Base-by-base conservation (phyloP, 2,329 filamentous ascomycete species). In the Cladosporium sp. region DNA sequence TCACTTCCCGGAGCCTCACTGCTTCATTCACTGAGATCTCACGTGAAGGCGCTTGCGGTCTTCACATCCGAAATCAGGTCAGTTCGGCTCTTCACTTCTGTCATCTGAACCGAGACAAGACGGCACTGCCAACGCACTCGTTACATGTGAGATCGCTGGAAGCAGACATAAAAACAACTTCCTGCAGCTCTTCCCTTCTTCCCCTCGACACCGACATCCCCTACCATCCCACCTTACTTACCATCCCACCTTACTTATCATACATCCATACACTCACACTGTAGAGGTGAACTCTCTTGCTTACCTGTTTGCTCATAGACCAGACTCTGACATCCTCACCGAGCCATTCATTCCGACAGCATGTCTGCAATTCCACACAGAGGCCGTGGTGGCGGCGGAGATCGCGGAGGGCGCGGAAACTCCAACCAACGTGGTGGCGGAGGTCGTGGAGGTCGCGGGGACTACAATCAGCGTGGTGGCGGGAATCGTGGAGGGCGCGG, bases 401-500 rank as follows among this genome's bases (percentile, higher is more conserved):
- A 56, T 52, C 54, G 53, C 38, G 59, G 58, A 20, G 48, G 58
- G 36, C 57, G 62, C 4, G 54, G 61, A 19, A 58, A 57, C 15
- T 51, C 56, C 24, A 54, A 55, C 11, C 58, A 64, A 34, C 61
- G 65, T 32, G 60, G 61, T 13, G 52, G 55, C 20, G 56, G 64
- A 39, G 58, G 62, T 27, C 50, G 63, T 43, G 58, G 62, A 11
- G 60, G 44, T 54, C 12, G 45, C 54, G 6, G n/a, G n/a, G n/a
- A n/a, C n/a, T 40, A 41, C 19, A 42, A 63, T 37, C 54, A 56
- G n/a, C 40, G 56, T 39, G 49, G 59, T 12, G 59, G 61, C 13
- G 50, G 52, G 50, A 43, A 56, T 52, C 54, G 53, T 37, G 59
- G 58, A 20, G 48, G 58, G 36, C 57, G 62, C 4, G 54, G 61